phyloP scores from a whole-genome alignment of 2,329 filamentous ascomycete species.

The Fusarium fracticaudum region DNA sequence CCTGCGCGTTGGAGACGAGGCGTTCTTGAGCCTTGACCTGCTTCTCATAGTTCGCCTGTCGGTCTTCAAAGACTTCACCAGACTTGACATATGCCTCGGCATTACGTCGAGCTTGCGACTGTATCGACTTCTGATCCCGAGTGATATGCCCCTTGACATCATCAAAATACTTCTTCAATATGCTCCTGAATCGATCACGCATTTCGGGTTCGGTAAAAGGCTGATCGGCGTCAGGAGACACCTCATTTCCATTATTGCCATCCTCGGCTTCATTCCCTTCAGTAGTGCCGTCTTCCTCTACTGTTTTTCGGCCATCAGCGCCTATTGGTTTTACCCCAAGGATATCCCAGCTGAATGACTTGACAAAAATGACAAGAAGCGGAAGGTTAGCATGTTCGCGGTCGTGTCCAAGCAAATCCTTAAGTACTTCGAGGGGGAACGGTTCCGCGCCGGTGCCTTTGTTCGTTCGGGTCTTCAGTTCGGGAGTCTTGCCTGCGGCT shows the following conservation, averaged over 20 bases:
- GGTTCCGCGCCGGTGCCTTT: constrained; percentile 80
- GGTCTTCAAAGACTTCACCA: constrained; percentile 96
- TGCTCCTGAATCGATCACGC: constrained; percentile 85
- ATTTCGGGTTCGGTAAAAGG: constrained; percentile 80
- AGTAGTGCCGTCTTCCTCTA: constrained; percentile 82
- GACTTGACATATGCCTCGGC: constrained; percentile 99
- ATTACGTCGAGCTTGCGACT: constrained; percentile 89
- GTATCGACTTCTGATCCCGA: constrained; percentile 90
- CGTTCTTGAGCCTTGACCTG: constrained; percentile 92
- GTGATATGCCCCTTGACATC: constrained; percentile 89
- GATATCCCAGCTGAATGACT: constrained; percentile 95
- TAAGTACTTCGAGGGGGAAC: constrained; percentile 96
- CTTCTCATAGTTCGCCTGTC: constrained; percentile 95
- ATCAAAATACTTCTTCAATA: constrained; percentile 89
- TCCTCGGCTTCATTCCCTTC: constrained; percentile 52
- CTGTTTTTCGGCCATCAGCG: constrained; percentile 82
- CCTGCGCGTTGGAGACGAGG: constrained; percentile 87
- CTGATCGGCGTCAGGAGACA: constrained; percentile 65
- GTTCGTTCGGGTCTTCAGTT: constrained; percentile 64
- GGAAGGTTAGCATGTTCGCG: constrained; percentile 92
- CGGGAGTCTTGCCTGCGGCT: constrained; percentile 69
- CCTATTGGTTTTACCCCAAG: constrained; percentile 79
- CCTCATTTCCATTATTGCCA: constrained; percentile 37
- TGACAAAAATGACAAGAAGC: constrained; percentile 93
- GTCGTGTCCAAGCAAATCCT: constrained; percentile 93